Conservation (phyloP, 176 grass and related monocot species). For the Carex littledalei region DNA sequence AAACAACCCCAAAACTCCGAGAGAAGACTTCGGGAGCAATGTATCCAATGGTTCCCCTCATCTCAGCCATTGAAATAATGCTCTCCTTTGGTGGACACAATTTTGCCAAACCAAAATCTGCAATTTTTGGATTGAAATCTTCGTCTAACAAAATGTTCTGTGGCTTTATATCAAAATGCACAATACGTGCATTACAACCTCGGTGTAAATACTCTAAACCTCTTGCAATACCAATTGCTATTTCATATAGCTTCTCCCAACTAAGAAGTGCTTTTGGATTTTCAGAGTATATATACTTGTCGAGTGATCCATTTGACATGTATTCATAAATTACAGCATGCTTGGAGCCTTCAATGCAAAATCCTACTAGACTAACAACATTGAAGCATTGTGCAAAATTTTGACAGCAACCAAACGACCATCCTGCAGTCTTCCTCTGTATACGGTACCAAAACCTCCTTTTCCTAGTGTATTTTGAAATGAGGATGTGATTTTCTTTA, state of each 20-base stretch:
- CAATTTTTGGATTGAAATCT: slow-evolving; percentile 44
- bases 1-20: slow-evolving; percentile 30
- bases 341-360: slow-evolving; percentile 38
- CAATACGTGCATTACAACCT: slow-evolving; percentile 35
- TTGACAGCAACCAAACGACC: too few relatives aligned
- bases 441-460: too few relatives aligned
- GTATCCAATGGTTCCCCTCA: slow-evolving; percentile 45
- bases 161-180: slow-evolving; percentile 57
- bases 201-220: slow-evolving; percentile 49
- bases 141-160: slow-evolving; percentile 46
- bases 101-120: slow-evolving; percentile 51
- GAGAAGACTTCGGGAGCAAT: slow-evolving; percentile 50
- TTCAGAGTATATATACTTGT: slow-evolving; percentile 38
- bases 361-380: slow-evolving; percentile 41
- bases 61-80: slow-evolving; percentile 37
- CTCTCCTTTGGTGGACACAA: slow-evolving; percentile 40
- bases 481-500: too few relatives aligned
- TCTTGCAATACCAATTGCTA: slow-evolving; percentile 33
- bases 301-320: slow-evolving; percentile 52
- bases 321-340: slow-evolving; percentile 56
- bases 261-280: slow-evolving; percentile 24
- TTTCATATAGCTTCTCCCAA: slow-evolving; percentile 33
- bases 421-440: too few relatives aligned
- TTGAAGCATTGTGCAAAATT: too few relatives aligned
- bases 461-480: too few relatives aligned